A percentile compares a stretch with the other conserved stretches of the same genome.
These are phyloP conservation scores for Taphrina communis DNA, from an alignment of 1,139 yeast genomes.

Conservation along the genomic window DNA sequence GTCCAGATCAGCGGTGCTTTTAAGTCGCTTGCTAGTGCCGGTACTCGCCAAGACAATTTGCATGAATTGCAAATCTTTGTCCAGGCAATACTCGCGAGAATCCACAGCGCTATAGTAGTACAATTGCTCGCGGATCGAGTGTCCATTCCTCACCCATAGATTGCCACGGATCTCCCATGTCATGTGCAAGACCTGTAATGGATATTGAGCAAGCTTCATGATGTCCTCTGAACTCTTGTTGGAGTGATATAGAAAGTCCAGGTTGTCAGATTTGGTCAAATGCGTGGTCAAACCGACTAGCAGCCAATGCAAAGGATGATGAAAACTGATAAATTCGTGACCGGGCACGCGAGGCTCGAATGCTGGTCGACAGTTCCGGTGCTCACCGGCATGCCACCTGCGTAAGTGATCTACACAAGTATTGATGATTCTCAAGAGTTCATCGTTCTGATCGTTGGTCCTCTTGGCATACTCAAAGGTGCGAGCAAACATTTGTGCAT, in stretches of 20 bases:
- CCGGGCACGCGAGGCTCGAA: slow-evolving; percentile 56
- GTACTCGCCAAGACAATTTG: slow-evolving; percentile 70
- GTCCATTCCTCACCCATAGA: slow-evolving; percentile 89
- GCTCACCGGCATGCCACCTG: slow-evolving; percentile 44
- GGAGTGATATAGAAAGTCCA: neutral
- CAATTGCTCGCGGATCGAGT: slow-evolving; percentile 76
- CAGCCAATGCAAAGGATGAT: slow-evolving; percentile 81
- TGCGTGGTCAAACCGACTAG: slow-evolving; percentile 48
- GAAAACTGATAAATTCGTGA: slow-evolving; percentile 65
- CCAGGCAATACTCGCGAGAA: slow-evolving; percentile 65
- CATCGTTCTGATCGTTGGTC: slow-evolving; percentile 6
- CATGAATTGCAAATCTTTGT: slow-evolving; percentile 59
- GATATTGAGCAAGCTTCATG: slow-evolving; percentile 53
- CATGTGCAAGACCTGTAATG: slow-evolving; percentile 75
- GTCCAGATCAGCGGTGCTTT: neutral
- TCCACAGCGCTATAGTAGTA: slow-evolving; percentile 82
- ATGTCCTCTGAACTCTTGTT: neutral
- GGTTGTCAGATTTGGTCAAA: slow-evolving; percentile 10
- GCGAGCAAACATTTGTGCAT: slow-evolving; percentile 53
- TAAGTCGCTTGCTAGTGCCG: slow-evolving; percentile 63
- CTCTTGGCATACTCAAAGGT: slow-evolving; percentile 48
- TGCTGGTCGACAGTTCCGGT: slow-evolving; percentile 41
- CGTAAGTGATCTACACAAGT: slow-evolving; percentile 14
- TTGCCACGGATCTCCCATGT: slow-evolving; percentile 78
- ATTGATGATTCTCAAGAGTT: neutral